A percentile compares a stretch with the other conserved stretches of the same genome.
These are phyloP conservation scores for Puccinia novopanici DNA, from an alignment of 1,284 basidiomycete species.

Conservation along the genomic window DNA sequence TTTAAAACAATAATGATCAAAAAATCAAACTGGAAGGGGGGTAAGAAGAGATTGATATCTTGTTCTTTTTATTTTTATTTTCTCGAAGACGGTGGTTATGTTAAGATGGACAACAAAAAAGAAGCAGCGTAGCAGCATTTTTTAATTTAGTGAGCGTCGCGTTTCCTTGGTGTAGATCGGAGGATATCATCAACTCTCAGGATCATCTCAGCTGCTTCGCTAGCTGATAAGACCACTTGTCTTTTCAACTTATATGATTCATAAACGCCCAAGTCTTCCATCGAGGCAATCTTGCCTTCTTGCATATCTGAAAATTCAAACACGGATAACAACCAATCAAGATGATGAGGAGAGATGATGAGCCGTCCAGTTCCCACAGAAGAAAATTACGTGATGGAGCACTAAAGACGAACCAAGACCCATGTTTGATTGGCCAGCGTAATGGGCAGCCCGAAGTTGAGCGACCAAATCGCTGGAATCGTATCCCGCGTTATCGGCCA, in stretches of 20 bases:
- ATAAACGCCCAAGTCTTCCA: slow-evolving; percentile 83
- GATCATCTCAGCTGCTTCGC: slow-evolving; percentile 98
- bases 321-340: slow-evolving; percentile 8
- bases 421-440: slow-evolving; percentile 78
- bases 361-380: background rate
- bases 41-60: too few relatives aligned
- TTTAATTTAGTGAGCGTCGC: slow-evolving; percentile 62
- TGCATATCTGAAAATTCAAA: slow-evolving; percentile 72
- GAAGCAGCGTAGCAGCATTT: background rate
- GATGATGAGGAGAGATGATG: background rate
- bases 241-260: slow-evolving; percentile 97
- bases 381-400: background rate
- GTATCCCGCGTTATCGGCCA: slow-evolving; percentile 96
- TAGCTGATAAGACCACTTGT: slow-evolving; percentile 90
- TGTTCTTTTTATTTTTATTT: too few relatives aligned
- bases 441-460: slow-evolving; percentile 87
- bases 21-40: too few relatives aligned
- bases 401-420: slow-evolving; percentile 71
- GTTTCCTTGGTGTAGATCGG: slow-evolving; percentile 65
- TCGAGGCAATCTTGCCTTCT: slow-evolving; percentile 77
- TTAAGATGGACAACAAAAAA: background rate
- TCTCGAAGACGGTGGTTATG: too few relatives aligned
- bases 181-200: slow-evolving; percentile 74
- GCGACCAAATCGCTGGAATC: slow-evolving; percentile 95
- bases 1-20: too few relatives aligned